Evolutionary conservation across 352 stramenopile genomes (phyloP), one percentile per base, ranked within the genome.

Genomic region (Pythium pyrilobum): DNA sequence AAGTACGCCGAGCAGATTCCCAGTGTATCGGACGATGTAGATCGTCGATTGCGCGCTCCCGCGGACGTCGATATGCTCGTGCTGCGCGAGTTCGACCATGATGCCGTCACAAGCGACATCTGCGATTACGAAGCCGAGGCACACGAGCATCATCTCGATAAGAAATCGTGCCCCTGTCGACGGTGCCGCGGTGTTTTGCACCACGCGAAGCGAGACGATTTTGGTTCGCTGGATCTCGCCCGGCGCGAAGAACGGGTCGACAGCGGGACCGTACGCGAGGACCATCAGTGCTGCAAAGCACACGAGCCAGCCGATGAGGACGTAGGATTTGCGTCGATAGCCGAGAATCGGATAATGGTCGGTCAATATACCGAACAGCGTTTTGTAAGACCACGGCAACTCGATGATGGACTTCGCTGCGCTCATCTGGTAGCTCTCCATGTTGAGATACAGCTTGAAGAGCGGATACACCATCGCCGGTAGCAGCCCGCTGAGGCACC

Each of bases 361-460:
- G 18, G 75, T 85, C 39, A 90, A 57, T 34, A 85, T 54, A 18
- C 77, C 80, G 57, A 87, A 88, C 24, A 90, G 66, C n/a, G 76
- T 87, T 61, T 90, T 88, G 62, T 87, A 86, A 8, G 78, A 85
- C 71, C 78, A 90, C 11, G 75, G 75, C 21, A 90, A 58, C 41
- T 70, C 62, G 52, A 88, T 81, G 24, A 89, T 75, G 23, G 76
- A 64, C 0, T 53, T 56, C 0, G 79, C 79, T 2, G 76, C 74
- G 18, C 61, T 72, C 16, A 77, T 75, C 42, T 87, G 74, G 50
- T 84, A 87, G 44, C 74, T 73, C 49, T 82, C 67, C 74, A 87
- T 87, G 51, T 89, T 86, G 45, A 89, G 66, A 42, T 89, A 89
- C 33, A 85, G 59, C 58, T 84, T 89, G 63, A 90, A 82, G 51